Percentiles rank a stretch among this genome's conserved stretches.
These are phyloP conservation scores for Aspergillus sojae DNA, from an alignment of 2,329 filamentous ascomycete genomes.

Conservation along the genomic window DNA sequence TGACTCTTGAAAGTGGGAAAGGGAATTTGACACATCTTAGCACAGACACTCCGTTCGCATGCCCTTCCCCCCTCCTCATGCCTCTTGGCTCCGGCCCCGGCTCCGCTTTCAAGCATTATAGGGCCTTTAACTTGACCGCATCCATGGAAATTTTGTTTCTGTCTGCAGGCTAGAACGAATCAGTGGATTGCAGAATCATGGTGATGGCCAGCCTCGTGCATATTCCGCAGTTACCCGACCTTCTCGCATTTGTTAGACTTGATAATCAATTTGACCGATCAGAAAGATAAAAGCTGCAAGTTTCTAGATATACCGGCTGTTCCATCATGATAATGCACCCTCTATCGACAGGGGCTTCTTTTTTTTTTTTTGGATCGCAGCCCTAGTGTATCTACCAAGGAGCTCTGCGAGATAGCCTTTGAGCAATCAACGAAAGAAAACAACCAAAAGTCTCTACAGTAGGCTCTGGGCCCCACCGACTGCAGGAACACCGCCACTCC, in stretches of 20 bases:
- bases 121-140: slow-evolving; percentile 10
- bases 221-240: slow-evolving; percentile 19
- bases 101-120: slow-evolving; percentile 14
- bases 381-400: not conserved
- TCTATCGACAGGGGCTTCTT: not conserved
- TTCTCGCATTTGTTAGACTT: slow-evolving; percentile 7
- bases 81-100: slow-evolving; percentile 20
- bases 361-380: not conserved
- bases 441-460: slow-evolving; percentile 7
- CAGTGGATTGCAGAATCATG: slow-evolving; percentile 12
- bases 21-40: slow-evolving; percentile 18
- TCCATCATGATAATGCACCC: not conserved
- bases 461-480: slow-evolving; percentile 12
- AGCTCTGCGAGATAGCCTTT: slow-evolving; percentile 14
- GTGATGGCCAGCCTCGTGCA: slow-evolving; percentile 10
- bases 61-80: slow-evolving; percentile 14
- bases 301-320: not conserved
- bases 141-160: slow-evolving; percentile 18
- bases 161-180: slow-evolving; percentile 16
- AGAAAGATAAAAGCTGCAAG: not conserved
- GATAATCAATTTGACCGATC: not conserved
- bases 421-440: not conserved
- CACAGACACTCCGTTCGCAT: slow-evolving; percentile 19
- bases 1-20: slow-evolving; percentile 14
- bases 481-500: slow-evolving; percentile 29